Evolutionary conservation across 352 stramenopile species (phyloP).

Genomic region (Salisapilia sapeloensis): DNA sequence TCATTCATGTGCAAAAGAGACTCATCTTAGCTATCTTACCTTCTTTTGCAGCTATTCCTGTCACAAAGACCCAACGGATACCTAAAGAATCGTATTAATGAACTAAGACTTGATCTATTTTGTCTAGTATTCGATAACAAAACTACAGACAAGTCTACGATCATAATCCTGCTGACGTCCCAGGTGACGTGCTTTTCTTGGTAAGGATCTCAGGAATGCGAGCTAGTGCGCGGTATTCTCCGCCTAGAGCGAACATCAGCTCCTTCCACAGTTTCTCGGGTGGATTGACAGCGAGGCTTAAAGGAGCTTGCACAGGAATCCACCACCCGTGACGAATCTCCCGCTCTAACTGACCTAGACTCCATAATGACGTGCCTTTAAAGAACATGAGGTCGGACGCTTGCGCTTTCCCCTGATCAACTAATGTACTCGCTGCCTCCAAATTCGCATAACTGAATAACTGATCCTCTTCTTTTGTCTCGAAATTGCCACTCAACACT

Average conservation of each 20-base stretch:
- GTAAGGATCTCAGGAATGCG: conserved; percentile 39
- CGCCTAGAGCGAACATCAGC: conserved; percentile 42
- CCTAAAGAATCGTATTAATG: too few species aligned
- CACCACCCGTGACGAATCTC: conserved; percentile 56
- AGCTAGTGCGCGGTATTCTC: conserved; percentile 61
- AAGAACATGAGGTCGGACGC: conserved; percentile 61
- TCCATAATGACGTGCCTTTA: conserved; percentile 60
- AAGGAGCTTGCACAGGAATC: conserved; percentile 53
- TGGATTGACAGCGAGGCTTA: conserved; percentile 51
- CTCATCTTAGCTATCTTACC: too few species aligned
- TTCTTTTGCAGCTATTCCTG: too few species aligned
- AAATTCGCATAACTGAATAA: conserved; percentile 61
- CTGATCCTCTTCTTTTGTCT: conserved; percentile 10
- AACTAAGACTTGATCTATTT: not conserved
- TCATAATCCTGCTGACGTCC: too few species aligned
- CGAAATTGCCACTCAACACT: conserved; percentile 28
- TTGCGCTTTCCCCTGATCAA: conserved; percentile 28
- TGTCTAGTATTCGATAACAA: too few species aligned
- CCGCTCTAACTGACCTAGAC: conserved; percentile 36
- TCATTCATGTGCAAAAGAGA: too few species aligned
- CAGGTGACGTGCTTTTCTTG: too few species aligned
- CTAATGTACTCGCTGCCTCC: conserved; percentile 28
- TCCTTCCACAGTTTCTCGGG: conserved; percentile 44
- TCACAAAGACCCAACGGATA: too few species aligned
- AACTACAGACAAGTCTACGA: too few species aligned